Evolutionary conservation across 2,329 filamentous ascomycete genomes (phyloP).

Genomic region (Talaromyces sp.): DNA sequence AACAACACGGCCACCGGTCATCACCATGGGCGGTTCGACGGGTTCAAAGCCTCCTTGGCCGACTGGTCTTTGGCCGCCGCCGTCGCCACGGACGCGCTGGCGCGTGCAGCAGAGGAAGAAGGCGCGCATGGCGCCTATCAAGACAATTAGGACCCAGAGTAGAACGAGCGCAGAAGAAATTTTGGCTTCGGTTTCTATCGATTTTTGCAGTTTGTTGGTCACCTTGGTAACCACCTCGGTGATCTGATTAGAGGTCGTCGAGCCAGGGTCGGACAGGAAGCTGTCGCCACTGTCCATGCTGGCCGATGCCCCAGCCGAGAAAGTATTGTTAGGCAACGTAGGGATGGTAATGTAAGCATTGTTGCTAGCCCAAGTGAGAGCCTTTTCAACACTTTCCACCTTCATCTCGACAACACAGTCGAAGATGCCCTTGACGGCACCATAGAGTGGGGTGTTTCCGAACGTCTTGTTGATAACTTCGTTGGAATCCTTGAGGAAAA

Average conservation of each 20-base stretch:
- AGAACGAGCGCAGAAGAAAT: constrained; percentile 71
- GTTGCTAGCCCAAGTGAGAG: constrained; percentile 89
- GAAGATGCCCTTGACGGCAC: constrained; percentile 73
- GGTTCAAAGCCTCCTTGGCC: constrained; percentile 1
- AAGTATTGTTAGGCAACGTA: constrained; percentile 70
- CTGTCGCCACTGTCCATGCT: constrained; percentile 49
- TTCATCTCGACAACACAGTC: constrained; percentile 87
- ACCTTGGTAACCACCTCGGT: constrained; percentile 70
- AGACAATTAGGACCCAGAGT: constrained; percentile 71
- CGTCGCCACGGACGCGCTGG: constrained; percentile 59
- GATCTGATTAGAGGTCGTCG: constrained; percentile 74
- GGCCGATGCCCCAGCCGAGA: constrained; percentile 70
- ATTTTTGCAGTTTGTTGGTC: constrained; percentile 60
- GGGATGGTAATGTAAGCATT: constrained; percentile 81
- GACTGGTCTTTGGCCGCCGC: constrained; percentile 39
- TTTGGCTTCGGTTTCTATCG: constrained; percentile 70
- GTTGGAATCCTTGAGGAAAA: constrained; percentile 73
- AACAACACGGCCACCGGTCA: neutral
- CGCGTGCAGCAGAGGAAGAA: constrained; percentile 56
- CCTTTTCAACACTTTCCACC: constrained; percentile 76
- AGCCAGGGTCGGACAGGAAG: constrained; percentile 74
- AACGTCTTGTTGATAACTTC: constrained; percentile 72
- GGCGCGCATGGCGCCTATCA: constrained; percentile 68
- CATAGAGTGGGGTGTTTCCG: constrained; percentile 73
- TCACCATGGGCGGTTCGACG: constrained; percentile 7